These are phyloP conservation scores for Trametes sp. DNA, from an alignment of 1,284 basidiomycete species.

Conservation along the genomic window DNA sequence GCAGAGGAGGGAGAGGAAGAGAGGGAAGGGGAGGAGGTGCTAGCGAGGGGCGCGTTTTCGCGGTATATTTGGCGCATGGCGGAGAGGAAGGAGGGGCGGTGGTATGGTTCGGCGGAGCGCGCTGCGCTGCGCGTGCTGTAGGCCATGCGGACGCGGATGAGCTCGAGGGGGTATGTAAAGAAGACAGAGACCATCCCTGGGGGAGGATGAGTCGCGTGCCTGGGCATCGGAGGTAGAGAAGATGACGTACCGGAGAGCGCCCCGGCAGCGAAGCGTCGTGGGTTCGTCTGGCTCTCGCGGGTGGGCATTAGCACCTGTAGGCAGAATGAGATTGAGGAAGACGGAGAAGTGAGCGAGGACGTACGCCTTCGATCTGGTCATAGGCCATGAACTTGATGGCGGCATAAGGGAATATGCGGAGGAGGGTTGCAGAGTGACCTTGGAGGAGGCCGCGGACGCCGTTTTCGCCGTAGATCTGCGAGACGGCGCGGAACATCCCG, in stretches of 20 bases:
- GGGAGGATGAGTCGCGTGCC: background rate
- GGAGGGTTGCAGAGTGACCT: conserved; percentile 92
- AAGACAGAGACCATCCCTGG: conserved; percentile 88
- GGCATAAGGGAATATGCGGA: conserved; percentile 93
- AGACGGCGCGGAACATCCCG: conserved; percentile 86
- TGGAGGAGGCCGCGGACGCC: conserved; percentile 90
- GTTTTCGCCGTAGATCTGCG: conserved; percentile 76
- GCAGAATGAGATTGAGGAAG: background rate
- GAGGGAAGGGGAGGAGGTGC: conserved; percentile 23
- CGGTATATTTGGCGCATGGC: conserved; percentile 75
- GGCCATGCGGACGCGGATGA: conserved; percentile 95
- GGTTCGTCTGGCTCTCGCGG: conserved; percentile 78
- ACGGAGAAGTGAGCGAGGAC: conserved; percentile 34
- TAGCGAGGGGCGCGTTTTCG: conserved; percentile 56
- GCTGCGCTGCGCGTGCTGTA: conserved; percentile 71
- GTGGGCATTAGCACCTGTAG: conserved; percentile 84
- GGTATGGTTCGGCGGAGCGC: conserved; percentile 22
- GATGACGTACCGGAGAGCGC: conserved; percentile 77
- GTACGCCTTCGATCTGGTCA: conserved; percentile 83
- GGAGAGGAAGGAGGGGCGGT: conserved; percentile 66
- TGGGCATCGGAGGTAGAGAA: background rate
- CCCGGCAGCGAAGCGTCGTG: conserved; percentile 88
- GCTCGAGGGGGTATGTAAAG: conserved; percentile 94
- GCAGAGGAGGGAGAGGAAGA: background rate
- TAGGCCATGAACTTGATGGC: conserved; percentile 99